phyloP scores from a whole-genome alignment of 164 flowering plant species.

The Vitis amurensis region DNA sequence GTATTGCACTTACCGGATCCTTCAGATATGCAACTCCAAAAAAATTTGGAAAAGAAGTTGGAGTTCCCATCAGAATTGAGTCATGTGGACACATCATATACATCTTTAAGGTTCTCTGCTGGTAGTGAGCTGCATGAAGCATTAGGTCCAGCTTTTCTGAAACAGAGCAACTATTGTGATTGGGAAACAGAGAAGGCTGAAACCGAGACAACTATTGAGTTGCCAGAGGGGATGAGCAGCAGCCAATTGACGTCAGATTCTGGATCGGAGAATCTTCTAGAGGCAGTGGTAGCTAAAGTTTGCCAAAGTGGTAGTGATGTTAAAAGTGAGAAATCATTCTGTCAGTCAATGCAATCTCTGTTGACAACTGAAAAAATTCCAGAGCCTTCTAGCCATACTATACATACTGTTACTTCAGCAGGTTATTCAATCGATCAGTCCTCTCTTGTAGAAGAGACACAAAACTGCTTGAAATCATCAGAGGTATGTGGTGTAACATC shows the following conservation, averaged over 20 bases:
- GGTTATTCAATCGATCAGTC: conserved; percentile 35
- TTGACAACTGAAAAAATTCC: conserved; percentile 41
- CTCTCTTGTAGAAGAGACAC: conserved; percentile 26
- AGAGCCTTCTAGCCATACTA: conserved; percentile 32
- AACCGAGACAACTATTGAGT: conserved; percentile 25
- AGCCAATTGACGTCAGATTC: conserved; percentile 35
- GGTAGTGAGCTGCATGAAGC: conserved; percentile 77
- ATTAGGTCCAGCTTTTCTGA: conserved; percentile 55
- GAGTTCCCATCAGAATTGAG: conserved; percentile 22
- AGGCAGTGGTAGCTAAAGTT: conserved; percentile 57
- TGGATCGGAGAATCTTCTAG: conserved; percentile 56
- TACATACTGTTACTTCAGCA: conserved; percentile 27
- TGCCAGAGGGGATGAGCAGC: conserved; percentile 34
- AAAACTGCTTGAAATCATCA: conserved; percentile 37
- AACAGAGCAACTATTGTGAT: conserved; percentile 20
- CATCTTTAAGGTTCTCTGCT: conserved; percentile 43
- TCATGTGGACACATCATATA: conserved; percentile 18
- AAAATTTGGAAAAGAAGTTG: conserved; percentile 17
- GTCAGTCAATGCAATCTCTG: conserved; percentile 42
- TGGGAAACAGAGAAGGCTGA: conserved; percentile 33
- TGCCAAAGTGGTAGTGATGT: conserved; percentile 30
- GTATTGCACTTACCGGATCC: conserved; percentile 16
- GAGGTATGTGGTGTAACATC: conserved; percentile 34
- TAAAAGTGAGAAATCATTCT: conserved; percentile 37
- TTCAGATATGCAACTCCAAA: conserved; percentile 26